A percentile compares a stretch with the other conserved stretches of the same genome.
Conservation (phyloP, 2,329 filamentous ascomycete genomes). For the Apiospora aurea region DNA sequence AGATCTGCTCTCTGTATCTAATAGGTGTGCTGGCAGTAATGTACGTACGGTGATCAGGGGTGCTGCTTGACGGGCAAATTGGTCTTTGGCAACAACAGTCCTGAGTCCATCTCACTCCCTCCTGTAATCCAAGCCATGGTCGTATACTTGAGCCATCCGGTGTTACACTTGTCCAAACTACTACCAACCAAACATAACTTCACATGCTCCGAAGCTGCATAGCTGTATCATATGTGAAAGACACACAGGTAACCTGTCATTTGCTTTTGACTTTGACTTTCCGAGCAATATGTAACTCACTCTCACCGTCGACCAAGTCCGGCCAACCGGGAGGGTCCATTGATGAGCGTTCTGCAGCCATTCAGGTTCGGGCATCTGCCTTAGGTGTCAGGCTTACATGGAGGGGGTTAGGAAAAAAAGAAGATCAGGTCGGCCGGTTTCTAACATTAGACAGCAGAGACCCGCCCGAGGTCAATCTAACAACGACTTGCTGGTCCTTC, state of each 20-base stretch:
- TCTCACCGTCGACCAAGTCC: background rate
- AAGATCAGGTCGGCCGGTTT: conserved; percentile 7
- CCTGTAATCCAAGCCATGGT: background rate
- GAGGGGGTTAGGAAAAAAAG: conserved; percentile 9
- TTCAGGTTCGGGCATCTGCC: background rate
- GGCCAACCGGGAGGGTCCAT: background rate
- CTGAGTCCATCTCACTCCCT: background rate
- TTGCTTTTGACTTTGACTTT: background rate
- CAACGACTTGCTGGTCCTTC: background rate
- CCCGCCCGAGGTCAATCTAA: conserved; percentile 1
- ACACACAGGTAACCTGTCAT: background rate
- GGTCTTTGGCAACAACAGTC: background rate
- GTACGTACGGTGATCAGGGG: background rate
- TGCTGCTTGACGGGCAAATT: conserved; percentile 8
- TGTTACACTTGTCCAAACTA: conserved; percentile 18
- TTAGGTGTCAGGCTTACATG: background rate
- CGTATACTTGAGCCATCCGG: conserved; percentile 14
- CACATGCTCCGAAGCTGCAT: background rate
- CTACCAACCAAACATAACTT: background rate
- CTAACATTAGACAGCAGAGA: conserved; percentile 20
- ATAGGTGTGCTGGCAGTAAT: background rate
- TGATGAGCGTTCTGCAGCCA: background rate
- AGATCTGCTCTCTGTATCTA: background rate
- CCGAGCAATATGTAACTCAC: background rate
- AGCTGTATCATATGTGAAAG: conserved; percentile 4